Conservation (phyloP, 768 basidiomycete species). For the Termitomyces sp. region DNA sequence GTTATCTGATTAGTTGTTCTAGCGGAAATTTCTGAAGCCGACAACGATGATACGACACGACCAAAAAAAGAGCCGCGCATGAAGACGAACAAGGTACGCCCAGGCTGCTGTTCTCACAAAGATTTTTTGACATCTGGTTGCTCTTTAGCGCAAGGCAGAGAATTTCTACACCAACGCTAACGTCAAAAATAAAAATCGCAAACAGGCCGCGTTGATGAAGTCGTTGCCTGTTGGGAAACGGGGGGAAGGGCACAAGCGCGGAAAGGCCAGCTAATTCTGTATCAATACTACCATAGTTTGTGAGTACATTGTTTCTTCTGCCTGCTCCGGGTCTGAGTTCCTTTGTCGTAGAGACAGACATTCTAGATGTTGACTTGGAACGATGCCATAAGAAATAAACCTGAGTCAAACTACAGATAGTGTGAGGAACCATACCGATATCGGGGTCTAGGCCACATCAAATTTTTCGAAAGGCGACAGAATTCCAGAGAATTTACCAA, state of each 20-base stretch:
- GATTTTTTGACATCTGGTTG: constrained; percentile 4
- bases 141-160: constrained; percentile 70
- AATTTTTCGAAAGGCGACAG: constrained; percentile 2
- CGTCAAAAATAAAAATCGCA: constrained; percentile 83
- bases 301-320: constrained; percentile 1
- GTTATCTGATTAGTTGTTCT: neutral
- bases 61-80: constrained; percentile 68
- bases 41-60: constrained; percentile 7
- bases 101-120: neutral
- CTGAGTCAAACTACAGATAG: neutral
- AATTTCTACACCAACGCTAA: constrained; percentile 88
- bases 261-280: constrained; percentile 17
- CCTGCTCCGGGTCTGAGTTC: neutral
- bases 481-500: neutral
- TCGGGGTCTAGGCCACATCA: neutral
- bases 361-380: neutral
- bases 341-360: neutral
- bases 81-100: constrained; percentile 85
- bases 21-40: constrained; percentile 7
- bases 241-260: constrained; percentile 34
- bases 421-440: neutral
- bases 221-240: constrained; percentile 52
- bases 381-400: neutral
- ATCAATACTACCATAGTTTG: no score
- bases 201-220: constrained; percentile 58